Conservation (phyloP, 441 rosid species). For the Populus hybrid region DNA sequence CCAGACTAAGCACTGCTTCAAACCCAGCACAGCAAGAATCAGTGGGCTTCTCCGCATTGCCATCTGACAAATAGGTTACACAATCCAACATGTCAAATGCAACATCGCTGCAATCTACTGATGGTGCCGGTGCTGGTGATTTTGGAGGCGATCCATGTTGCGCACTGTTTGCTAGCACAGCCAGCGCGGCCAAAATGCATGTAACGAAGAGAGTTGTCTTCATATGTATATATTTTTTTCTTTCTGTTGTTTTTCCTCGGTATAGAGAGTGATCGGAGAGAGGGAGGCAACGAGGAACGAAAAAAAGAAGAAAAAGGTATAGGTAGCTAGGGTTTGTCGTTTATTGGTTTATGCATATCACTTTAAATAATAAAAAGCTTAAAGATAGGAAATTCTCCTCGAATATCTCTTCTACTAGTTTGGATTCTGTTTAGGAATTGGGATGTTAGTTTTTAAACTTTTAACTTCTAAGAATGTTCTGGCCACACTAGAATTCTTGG, state of each 20-base stretch:
- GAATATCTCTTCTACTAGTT: no score
- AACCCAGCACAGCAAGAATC: conserved; percentile 33
- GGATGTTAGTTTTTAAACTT: no score
- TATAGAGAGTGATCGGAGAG: neutral
- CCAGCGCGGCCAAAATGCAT: no score
- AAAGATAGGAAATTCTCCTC: neutral
- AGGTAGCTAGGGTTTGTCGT: neutral
- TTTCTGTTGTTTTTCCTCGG: no score
- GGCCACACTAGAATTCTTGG: neutral
- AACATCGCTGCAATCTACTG: conserved; percentile 16
- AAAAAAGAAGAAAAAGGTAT: neutral
- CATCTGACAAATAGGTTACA: conserved; percentile 18
- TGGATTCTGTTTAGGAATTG: neutral
- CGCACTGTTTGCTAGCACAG: neutral
- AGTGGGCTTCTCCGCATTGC: neutral
- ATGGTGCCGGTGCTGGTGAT: conserved; percentile 4
- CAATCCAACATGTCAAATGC: conserved; percentile 37
- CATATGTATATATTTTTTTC: neutral
- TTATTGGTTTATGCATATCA: neutral
- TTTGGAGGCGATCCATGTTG: no score
- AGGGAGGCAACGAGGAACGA: neutral
- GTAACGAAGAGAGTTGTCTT: no score
- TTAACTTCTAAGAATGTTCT: neutral
- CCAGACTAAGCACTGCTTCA: conserved; percentile 12
- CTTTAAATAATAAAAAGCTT: neutral